Base-by-base conservation (phyloP, 2,329 filamentous ascomycete species). In the Taxawa tesnikishii region DNA sequence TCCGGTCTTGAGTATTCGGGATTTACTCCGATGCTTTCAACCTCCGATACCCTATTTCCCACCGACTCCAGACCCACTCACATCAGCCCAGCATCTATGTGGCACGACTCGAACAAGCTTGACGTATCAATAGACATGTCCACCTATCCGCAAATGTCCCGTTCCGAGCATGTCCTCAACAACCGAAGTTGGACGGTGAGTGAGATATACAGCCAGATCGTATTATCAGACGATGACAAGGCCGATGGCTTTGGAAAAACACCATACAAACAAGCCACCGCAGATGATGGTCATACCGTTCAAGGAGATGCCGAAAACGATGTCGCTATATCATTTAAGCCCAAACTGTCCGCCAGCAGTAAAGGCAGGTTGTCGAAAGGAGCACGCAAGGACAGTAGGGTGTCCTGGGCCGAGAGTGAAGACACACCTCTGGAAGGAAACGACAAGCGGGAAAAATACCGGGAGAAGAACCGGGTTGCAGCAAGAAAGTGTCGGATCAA, bases 401-500 rank as follows among this genome's bases (percentile, higher is more conserved):
- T 39, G 5, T 42, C 38, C 16, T 43, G 27, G 9, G 32, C 31
- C 5, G 27, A 36, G 15, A 4, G 17, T 10, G 29, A 35, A 4
- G 40, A 30, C 28, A 29, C 8, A 16, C 23, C 17, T 28, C 15
- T 15, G 10, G 45, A 40, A 15, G 43, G 43, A 16, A 51, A 52
- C 13, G 58, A 63, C 7, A 73, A 69, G 43, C 62, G 71, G 16
- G 64, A 60, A 38, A 67, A 66, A 39, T 76, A 75, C 43, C 63
- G 83, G 0, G 75, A 81, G 53, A 70, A 79, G 38, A 85, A 85
- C 50, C 67, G 79, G 6, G 59, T 79, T 3, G 79, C 80, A 0
- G 79, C 80, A 2, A 79, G 74, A 49, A 83, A 83, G 48, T 84
- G 79, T 47, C 70, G 79, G 3, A 70, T 78, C 46, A 82, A 81